Evolutionary conservation across 202 grass and related monocot species (phyloP).

Genomic region (Carex sylvatica): DNA sequence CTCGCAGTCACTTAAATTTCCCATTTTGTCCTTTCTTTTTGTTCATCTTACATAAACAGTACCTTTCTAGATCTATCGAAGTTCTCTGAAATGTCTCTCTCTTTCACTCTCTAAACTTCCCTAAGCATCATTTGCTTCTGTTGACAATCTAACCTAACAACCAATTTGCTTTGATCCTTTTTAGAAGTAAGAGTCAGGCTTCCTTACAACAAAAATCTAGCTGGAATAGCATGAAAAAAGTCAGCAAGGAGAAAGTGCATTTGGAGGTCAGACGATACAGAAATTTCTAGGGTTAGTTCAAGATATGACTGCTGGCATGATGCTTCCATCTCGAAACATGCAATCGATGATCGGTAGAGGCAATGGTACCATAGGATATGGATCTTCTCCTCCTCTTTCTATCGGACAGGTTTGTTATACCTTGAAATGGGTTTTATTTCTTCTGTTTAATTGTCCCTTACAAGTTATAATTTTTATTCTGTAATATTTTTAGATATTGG

Average conservation of each 20-base stretch:
- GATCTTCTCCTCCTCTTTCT: constrained; percentile 54
- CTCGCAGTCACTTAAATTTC: background rate
- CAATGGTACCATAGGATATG: constrained; percentile 36
- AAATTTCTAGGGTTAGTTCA: constrained; percentile 28
- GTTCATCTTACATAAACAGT: background rate
- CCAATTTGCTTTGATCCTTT: constrained; percentile 16
- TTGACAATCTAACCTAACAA: constrained; percentile 7
- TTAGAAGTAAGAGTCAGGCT: background rate
- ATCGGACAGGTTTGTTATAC: constrained; percentile 55
- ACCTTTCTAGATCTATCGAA: constrained; percentile 23
- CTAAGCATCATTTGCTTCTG: background rate
- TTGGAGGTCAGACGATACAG: constrained; percentile 24
- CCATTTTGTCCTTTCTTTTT: background rate
- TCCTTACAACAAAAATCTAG: constrained; percentile 14
- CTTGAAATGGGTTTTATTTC: background rate
- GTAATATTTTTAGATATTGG: background rate
- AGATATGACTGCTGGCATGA: constrained; percentile 70
- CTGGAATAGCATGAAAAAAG: constrained; percentile 8
- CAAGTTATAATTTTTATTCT: background rate
- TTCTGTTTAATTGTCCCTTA: background rate
- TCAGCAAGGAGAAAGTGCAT: constrained; percentile 18
- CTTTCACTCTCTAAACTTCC: background rate
- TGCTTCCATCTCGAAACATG: constrained; percentile 73
- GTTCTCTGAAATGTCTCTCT: background rate
- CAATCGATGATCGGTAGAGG: constrained; percentile 53